Evolutionary conservation across 768 basidiomycete species (phyloP).

Genomic region (Cystofilobasidium capitatum): DNA sequence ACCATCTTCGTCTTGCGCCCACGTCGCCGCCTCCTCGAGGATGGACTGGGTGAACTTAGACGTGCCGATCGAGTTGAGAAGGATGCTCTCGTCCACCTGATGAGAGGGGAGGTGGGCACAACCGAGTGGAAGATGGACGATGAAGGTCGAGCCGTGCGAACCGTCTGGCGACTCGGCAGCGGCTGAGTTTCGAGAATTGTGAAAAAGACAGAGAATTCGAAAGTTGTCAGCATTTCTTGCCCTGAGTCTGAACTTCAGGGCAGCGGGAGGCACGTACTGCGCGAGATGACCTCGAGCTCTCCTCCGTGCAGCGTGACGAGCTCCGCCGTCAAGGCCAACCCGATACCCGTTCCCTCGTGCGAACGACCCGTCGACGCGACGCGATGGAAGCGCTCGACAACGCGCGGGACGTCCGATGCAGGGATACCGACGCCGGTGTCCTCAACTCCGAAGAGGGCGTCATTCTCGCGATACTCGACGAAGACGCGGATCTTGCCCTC

Average conservation of each 20-base stretch:
- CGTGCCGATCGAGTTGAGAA: neutral
- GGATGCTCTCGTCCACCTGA: neutral
- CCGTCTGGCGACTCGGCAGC: conserved; percentile 37
- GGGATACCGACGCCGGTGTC: conserved; percentile 44
- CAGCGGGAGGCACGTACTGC: no score
- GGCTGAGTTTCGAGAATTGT: no score
- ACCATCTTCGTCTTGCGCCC: neutral
- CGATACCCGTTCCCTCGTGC: conserved; percentile 38
- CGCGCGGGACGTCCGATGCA: conserved; percentile 8
- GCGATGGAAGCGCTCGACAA: conserved; percentile 42
- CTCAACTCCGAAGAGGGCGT: conserved; percentile 37
- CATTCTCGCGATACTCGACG: conserved; percentile 32
- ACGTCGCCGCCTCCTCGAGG: neutral
- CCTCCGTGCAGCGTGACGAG: conserved; percentile 42
- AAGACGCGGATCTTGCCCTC: conserved; percentile 38
- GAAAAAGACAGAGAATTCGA: no score
- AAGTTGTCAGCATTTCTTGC: conserved; percentile 33
- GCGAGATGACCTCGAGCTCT: conserved; percentile 35
- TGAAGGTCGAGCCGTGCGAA: conserved; percentile 39
- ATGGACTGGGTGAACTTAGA: neutral
- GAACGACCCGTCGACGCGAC: conserved; percentile 38
- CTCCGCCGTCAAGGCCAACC: conserved; percentile 38
- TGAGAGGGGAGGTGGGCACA: conserved; percentile 26
- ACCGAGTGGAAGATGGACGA: conserved; percentile 39
- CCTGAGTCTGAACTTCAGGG: conserved; percentile 35